A percentile compares a stretch with the other conserved stretches of the same genome.
These are phyloP conservation scores for Pichia sp. DNA, from an alignment of 1,139 yeast species.

Conservation along the genomic window DNA sequence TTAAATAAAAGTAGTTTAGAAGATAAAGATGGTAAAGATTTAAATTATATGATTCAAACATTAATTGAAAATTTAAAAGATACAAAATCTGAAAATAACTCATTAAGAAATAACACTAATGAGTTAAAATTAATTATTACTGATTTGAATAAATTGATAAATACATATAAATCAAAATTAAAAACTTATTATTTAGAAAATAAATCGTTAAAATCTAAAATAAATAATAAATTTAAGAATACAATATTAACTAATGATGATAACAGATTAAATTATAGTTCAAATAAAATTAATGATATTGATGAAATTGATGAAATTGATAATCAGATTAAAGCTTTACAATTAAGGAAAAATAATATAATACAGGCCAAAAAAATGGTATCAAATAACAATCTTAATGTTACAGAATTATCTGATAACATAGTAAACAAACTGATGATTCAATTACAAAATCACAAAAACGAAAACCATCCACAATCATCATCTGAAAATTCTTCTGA, in stretches of 20 bases:
- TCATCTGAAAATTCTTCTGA: not conserved
- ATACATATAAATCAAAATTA: slow-evolving; percentile 17
- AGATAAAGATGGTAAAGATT: slow-evolving; percentile 11
- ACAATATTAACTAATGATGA: not conserved
- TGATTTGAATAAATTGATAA: slow-evolving; percentile 11
- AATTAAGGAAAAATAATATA: slow-evolving; percentile 14
- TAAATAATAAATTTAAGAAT: not conserved
- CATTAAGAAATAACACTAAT: slow-evolving; percentile 7
- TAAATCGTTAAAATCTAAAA: slow-evolving; percentile 5
- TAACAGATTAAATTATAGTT: not conserved
- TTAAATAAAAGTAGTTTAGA: slow-evolving; percentile 16
- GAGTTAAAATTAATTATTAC: slow-evolving; percentile 10
- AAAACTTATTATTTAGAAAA: slow-evolving; percentile 18
- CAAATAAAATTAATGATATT: slow-evolving; percentile 1
- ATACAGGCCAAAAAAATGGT: slow-evolving; percentile 6
- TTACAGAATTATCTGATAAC: slow-evolving; percentile 7
- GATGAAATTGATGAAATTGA: slow-evolving; percentile 12
- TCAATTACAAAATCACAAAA: slow-evolving; percentile 7
- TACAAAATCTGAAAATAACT: slow-evolving; percentile 14
- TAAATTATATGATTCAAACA: slow-evolving; percentile 17
- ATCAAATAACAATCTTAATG: not conserved
- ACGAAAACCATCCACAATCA: not conserved
- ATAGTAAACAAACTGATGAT: slow-evolving; percentile 7
- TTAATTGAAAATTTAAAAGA: slow-evolving; percentile 19
- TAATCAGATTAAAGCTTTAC: slow-evolving; percentile 15